These are phyloP conservation scores for Botrytis aclada DNA, from an alignment of 2,329 filamentous ascomycete genomes.

Conservation along the genomic window DNA sequence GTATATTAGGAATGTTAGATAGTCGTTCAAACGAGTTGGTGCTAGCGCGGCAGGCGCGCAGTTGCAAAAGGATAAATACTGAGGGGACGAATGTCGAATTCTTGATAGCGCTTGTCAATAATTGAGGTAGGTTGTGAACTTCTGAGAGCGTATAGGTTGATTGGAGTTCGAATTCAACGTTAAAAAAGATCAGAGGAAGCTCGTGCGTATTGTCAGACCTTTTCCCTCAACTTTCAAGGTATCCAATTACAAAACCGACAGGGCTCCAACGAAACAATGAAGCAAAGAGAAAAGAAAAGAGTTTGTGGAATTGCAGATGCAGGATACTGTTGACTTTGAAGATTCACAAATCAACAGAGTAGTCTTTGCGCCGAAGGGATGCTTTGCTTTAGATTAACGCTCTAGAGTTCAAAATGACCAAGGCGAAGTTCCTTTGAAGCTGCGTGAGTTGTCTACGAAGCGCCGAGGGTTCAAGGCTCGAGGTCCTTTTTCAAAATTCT, in stretches of 20 bases:
- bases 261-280: neutral
- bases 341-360: slow-evolving; percentile 1
- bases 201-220: slow-evolving; percentile 16
- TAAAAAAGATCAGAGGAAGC: slow-evolving; percentile 18
- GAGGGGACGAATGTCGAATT: neutral
- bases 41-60: slow-evolving; percentile 13
- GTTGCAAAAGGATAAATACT: neutral
- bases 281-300: neutral
- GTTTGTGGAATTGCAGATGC: neutral
- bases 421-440: neutral
- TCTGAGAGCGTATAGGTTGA: slow-evolving; percentile 3
- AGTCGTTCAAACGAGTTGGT: neutral
- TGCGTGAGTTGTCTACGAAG: slow-evolving; percentile 21
- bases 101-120: slow-evolving; percentile 8
- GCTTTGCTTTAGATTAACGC: slow-evolving; percentile 1
- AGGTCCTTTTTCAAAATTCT: slow-evolving; percentile 11
- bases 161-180: slow-evolving; percentile 4
- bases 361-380: neutral
- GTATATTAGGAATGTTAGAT: slow-evolving; percentile 3
- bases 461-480: slow-evolving; percentile 19
- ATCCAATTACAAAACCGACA: slow-evolving; percentile 11
- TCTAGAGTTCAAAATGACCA: neutral
- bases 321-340: neutral
- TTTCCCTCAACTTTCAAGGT: slow-evolving; percentile 2
- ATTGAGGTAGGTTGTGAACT: neutral